Evolutionary conservation across 169 alveolate genomes (phyloP), one percentile per base, ranked within the genome.

Genomic region (Neospora caninum): DNA sequence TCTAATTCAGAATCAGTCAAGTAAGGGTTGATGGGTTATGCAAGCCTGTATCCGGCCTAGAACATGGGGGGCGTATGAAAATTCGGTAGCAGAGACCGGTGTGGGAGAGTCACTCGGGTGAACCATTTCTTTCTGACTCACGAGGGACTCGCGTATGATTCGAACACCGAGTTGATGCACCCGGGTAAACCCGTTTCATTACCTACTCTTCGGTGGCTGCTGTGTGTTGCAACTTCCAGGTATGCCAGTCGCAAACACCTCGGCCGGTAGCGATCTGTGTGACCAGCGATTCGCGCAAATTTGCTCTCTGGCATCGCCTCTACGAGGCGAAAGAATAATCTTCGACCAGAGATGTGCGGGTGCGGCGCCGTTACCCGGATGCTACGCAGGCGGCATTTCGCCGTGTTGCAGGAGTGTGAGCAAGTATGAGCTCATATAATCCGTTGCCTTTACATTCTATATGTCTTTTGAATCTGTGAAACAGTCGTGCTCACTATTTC

Each of bases 271-370:
- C 89, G 89, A 82, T 36, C 89, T 82, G 38, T 82, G 89, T 36
- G 89, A 82, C 89, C 64, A 22, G 67, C 89, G 89, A 0, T 82
- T 82, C 89, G n/a, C 89, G 69, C 89, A 82, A 36, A 82, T 82
- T 29, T 82, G 89, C 41, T 82, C 89, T 82, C 89, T 82, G 69
- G 89, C 89, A n/a, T 82, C 89, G 64, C 89, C 89, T 82, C 64
- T 82, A 29, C 53, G 89, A 18, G 89, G 89, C 10, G 89, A 82
- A 41, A 82, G 89, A 82, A 82, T 82, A 18, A 82, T 82, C 31
- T 82, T 82, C 67, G 89, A 82, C 89, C 89, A 82, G 89, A 82
- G 89, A 82, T 82, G 89, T 41, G 89, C 89, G 2, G 89, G 89
- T 4, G 69, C 64, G 34, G 20, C 89, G 89, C 89, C 64, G 89